Evolutionary conservation across 1,284 basidiomycete genomes (phyloP).

Genomic region (Ustilago loliicola): DNA sequence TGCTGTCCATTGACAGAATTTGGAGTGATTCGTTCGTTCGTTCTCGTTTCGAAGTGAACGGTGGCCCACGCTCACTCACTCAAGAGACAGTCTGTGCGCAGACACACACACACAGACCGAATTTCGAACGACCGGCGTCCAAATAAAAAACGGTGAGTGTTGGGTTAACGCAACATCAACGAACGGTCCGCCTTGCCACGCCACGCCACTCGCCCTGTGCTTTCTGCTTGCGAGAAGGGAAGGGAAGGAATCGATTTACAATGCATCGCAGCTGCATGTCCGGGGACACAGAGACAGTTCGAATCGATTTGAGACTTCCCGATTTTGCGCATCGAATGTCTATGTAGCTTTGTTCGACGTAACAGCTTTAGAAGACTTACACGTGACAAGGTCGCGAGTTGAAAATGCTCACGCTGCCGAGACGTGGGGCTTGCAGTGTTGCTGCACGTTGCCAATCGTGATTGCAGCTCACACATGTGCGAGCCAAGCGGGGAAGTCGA

Average conservation of each 20-base stretch:
- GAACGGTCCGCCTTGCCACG: background rate
- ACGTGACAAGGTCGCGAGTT: conserved; percentile 37
- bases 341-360: no score
- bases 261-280: background rate
- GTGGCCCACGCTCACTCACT: conserved; percentile 6
- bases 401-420: background rate
- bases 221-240: background rate
- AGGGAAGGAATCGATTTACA: background rate
- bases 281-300: no score
- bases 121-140: conserved; percentile 7
- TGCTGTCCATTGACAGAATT: background rate
- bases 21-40: conserved; percentile 3
- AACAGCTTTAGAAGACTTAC: background rate
- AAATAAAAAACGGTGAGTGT: background rate
- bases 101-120: background rate
- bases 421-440: conserved; percentile 13
- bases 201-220: background rate
- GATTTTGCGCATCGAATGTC: background rate
- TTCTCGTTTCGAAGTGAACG: no score
- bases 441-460: conserved; percentile 17
- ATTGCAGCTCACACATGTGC: background rate
- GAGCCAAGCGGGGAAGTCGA: background rate
- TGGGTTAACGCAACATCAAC: background rate
- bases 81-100: background rate
- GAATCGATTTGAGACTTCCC: background rate